Evolutionary conservation across 306 rosid genomes (phyloP), one percentile per base, ranked within the genome.

Genomic region (Lithocarpus polystachyus): DNA sequence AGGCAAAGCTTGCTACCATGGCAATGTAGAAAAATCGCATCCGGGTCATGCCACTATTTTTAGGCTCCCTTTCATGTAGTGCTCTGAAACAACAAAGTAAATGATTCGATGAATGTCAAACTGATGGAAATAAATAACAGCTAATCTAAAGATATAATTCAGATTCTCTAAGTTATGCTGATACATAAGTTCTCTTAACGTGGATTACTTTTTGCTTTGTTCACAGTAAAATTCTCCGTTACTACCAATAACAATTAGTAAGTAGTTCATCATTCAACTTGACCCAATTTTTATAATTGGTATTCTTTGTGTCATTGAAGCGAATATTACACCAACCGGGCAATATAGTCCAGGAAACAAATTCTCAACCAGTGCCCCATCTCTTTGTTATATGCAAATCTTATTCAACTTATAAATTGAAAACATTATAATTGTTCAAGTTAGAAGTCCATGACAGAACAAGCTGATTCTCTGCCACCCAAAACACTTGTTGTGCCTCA

Each of bases 61-160:
- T 92, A 4, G 67, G 37, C 55, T 95, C 98, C 83, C 79, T 92
- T 83, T 95, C 99, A 81, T 95, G 99, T 75, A 95, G 99, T 48
- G 99, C 99, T 89, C 99, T 95, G 91, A 57, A 51, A 77, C 53
- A 56, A 69, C 68, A 77, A 22, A 48, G 81, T 40, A 56, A 56
- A 73, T 18, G 60, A 26, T 74, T 29, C 76, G 19, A 80, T 26
- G 77, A 68, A 74, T 33, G 57, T 75, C 5, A 68, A 19, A 15
- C 31, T 15, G 1, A 19, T 18, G 72, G 74, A 78, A 29, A 64
- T 65, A 76, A 57, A 35, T 35, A 78, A 80, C 61, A 45, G 56
- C 33, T 76, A 80, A 67, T 48, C 5, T 22, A 19, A 79, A 60
- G 31, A 56, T 5, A 29, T 6, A 54, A 54, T 73, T 62, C 40